These are phyloP conservation scores for Candida vartiovaarae DNA, from an alignment of 805 yeast species.

Conservation along the genomic window DNA sequence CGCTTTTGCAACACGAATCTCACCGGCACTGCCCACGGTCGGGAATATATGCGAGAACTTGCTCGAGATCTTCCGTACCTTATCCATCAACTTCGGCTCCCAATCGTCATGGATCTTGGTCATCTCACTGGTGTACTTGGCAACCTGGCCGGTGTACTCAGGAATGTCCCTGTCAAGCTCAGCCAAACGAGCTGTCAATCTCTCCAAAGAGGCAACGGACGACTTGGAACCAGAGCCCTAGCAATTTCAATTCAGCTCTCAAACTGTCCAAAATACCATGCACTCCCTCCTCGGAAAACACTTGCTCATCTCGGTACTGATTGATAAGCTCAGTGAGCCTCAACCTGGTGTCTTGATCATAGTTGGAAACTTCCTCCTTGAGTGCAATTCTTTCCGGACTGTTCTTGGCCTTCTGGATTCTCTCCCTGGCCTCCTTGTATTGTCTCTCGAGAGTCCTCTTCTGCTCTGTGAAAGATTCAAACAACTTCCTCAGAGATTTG, in stretches of 20 bases:
- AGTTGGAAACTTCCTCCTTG: slow-evolving; percentile 24
- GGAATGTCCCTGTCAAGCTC: slow-evolving; percentile 17
- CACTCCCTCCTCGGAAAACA: slow-evolving; percentile 33
- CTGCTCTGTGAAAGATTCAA: slow-evolving; percentile 23
- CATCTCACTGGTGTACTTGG: slow-evolving; percentile 27
- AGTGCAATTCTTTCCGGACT: slow-evolving; percentile 23
- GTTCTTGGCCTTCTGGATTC: slow-evolving; percentile 15
- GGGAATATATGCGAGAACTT: slow-evolving; percentile 63
- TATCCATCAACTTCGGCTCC: slow-evolving; percentile 52
- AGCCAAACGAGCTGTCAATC: slow-evolving; percentile 20
- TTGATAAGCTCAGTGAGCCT: slow-evolving; percentile 34
- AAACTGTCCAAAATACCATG: slow-evolving; percentile 35
- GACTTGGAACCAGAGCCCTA: slow-evolving; percentile 32
- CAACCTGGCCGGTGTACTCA: slow-evolving; percentile 17
- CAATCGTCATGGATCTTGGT: slow-evolving; percentile 37
- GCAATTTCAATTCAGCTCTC: slow-evolving; percentile 36
- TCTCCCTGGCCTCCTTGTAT: slow-evolving; percentile 25
- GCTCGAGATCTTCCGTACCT: slow-evolving; percentile 49
- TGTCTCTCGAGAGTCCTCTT: slow-evolving; percentile 23
- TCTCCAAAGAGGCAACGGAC: slow-evolving; percentile 28
- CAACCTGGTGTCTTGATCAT: slow-evolving; percentile 33
- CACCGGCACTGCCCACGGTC: slow-evolving; percentile 84
- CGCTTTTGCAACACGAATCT: slow-evolving; percentile 49
- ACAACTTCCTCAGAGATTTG: slow-evolving; percentile 25
- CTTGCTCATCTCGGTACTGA: slow-evolving; percentile 27